Percentiles rank a stretch among this genome's conserved stretches.
These are phyloP conservation scores for Akanthomyces uredinophilus DNA, from an alignment of 2,329 filamentous ascomycete genomes.

Conservation along the genomic window DNA sequence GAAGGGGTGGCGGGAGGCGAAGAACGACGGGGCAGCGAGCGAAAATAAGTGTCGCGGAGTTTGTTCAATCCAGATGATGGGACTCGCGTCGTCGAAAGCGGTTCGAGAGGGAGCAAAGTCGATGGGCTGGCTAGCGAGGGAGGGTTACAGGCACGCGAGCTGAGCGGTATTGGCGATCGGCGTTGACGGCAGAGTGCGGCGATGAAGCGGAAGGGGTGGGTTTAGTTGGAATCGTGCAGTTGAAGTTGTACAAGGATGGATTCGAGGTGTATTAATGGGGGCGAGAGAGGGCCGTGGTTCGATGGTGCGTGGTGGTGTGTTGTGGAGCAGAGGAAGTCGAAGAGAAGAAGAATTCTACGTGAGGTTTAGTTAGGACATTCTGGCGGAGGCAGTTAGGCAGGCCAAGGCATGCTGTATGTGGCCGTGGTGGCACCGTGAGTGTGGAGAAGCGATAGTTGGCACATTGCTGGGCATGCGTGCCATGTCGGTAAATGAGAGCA, in stretches of 20 bases:
- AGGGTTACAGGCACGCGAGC: constrained; percentile 11
- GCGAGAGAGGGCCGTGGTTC: neutral
- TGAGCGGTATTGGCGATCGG: neutral
- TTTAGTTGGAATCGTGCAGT: neutral
- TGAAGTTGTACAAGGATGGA: neutral
- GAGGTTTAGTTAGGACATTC: constrained; percentile 4
- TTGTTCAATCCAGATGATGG: neutral
- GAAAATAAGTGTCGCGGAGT: neutral
- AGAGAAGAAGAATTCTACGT: constrained; percentile 13
- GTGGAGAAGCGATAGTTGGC: constrained; percentile 3
- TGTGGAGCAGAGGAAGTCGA: constrained; percentile 13
- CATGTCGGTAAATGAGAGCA: too few species aligned
- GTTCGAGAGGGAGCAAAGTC: constrained; percentile 1
- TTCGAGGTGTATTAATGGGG: neutral
- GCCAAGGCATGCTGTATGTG: neutral
- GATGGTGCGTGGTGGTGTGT: constrained; percentile 12
- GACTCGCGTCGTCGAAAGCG: neutral
- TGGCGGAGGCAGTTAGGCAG: neutral
- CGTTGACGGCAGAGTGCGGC: neutral
- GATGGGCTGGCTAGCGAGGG: constrained; percentile 1
- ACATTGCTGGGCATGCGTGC: too few species aligned
- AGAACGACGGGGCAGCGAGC: neutral
- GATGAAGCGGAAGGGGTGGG: neutral
- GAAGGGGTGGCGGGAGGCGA: neutral
- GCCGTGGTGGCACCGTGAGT: neutral